Evolutionary conservation across 805 yeast species (phyloP), one percentile per base, ranked within the genome.

Genomic region (Starmerella powellii): DNA sequence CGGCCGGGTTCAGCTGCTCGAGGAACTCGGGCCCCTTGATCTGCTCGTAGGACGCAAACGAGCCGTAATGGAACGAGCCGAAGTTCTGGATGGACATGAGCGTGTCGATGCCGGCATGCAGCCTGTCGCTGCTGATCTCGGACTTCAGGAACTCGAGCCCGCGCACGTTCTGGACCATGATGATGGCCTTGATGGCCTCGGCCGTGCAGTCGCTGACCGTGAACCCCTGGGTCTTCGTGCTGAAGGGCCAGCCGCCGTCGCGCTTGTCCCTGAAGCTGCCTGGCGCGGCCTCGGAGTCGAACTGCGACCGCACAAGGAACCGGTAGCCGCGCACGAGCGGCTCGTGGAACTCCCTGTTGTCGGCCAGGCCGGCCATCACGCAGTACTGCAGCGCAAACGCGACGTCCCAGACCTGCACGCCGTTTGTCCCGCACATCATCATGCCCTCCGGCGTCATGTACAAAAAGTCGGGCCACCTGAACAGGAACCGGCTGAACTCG

Each of bases 191-290:
- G 50, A 87, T 65, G 0, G 96, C 83, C 59, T 88, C 98, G 0
- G 96, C 94, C 1, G 98, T 88, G 63, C 97, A 88, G 60, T 91
- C 99, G 53, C 93, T 76, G 2, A 91, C 99, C 0, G 94, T 81
- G 56, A 88, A 91, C 0, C 99, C 99, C 63, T 91, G 99, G 4
- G 80, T 78, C 54, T 87, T 86, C 0, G 97, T 91, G 38, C 94
- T 82, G 59, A 88, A 91, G 0, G 96, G 96, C 93, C 95, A 91
- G 1, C 84, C 94, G 16, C 98, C 99, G 32, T 65, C 68, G 40
- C 97, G 66, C 44, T 69, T 71, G 57, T 91, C 97, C 52, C 98
- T 70, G 62, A 70, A 88, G 39, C 85, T 76, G 8, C 86, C 93
- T 2, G 68, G 72, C 3, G 62, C 82, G 56, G 91, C 78, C 30